These are phyloP conservation scores for Licmophora abbreviata DNA, from an alignment of 108 stramenopile species.

Conservation along the genomic window DNA sequence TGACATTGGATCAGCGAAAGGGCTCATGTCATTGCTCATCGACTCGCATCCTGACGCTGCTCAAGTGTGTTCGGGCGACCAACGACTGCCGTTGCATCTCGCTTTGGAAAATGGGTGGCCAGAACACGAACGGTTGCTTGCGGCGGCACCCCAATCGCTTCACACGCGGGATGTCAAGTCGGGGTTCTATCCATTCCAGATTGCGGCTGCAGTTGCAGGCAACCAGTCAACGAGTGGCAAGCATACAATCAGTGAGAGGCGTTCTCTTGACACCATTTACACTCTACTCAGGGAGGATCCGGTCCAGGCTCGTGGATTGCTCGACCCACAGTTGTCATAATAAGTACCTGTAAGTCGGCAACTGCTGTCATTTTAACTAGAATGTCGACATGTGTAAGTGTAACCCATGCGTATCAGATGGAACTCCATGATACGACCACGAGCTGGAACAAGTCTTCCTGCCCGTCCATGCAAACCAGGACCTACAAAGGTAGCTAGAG, in stretches of 20 bases:
- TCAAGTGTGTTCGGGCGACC: slow-evolving; percentile 9
- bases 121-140: slow-evolving; percentile 33
- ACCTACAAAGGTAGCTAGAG: background rate
- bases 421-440: background rate
- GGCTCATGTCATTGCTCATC: background rate
- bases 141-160: slow-evolving; percentile 17
- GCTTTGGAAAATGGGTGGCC: slow-evolving; percentile 63
- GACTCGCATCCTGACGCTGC: slow-evolving; percentile 12
- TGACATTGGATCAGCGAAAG: background rate
- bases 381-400: background rate
- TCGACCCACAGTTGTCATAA: too few relatives aligned
- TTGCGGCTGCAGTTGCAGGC: slow-evolving; percentile 11
- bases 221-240: background rate
- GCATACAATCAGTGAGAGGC: background rate
- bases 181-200: slow-evolving; percentile 21
- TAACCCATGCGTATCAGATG: background rate
- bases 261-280: background rate
- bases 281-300: background rate
- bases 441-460: background rate
- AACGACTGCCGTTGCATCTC: slow-evolving; percentile 35
- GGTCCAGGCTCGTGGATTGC: background rate
- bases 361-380: too few relatives aligned
- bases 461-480: background rate
- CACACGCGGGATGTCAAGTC: slow-evolving; percentile 12
- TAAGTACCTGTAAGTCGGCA: too few relatives aligned